Evolutionary conservation across 129 eudicot genomes (phyloP), one percentile per base, ranked within the genome.

Genomic region (Mikania micrantha): DNA sequence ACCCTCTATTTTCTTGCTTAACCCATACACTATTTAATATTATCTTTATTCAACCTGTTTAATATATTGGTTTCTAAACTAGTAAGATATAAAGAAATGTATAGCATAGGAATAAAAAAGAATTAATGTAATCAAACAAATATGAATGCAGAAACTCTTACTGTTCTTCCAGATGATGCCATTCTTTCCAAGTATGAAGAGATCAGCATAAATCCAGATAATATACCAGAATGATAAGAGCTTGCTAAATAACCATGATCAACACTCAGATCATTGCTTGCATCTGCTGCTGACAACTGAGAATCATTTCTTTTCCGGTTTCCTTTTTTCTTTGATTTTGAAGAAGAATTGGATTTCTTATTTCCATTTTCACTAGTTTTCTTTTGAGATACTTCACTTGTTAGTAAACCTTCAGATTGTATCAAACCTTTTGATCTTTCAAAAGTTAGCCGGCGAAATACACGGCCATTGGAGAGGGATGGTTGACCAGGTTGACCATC

Each of bases 321-420:
- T 71, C 76, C 91, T 78, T 61, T 85, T 65, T 82, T 84, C 72
- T 66, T 81, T 35, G 89, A 58, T 64, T 81, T 84, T 27, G 83
- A 76, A 61, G 79, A 64, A 38, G 82, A 72, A 47, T 36, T 78
- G 17, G 78, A 16, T 42, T 79, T 85, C 32, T 78, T 76, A 25
- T 71, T 67, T 75, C 75, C 85, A 36, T 57, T 65, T 38, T 72
- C 90, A 68, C 16, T 61, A 65, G 20, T 62, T 68, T 10, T 12
- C 48, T 47, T 67, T 39, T 54, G 49, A 66, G 80, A 54, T 49
- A 54, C 70, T 75, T 79, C 87, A 60, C 66, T 71, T 61, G 75
- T 74, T 38, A 93, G 75, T 74, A 92, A 79, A 70, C 86, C 98
- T 81, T 93, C 96, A 32, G 98, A 93, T 67, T 93, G 98, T 76